Conservation (phyloP, 495 filamentous ascomycete genomes). For the Patellaria atrata region DNA sequence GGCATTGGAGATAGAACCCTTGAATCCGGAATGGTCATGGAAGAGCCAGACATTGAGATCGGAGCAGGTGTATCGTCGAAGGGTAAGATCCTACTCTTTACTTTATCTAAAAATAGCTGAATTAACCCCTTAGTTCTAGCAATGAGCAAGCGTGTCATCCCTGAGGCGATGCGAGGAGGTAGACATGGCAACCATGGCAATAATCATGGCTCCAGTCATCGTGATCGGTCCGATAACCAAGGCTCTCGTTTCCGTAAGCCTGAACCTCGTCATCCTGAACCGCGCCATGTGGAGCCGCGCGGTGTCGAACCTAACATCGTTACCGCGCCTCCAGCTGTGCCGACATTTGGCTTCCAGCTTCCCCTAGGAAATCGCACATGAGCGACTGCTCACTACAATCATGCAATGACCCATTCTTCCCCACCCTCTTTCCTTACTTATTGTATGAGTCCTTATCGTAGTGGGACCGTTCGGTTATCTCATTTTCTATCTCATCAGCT, state of each 20-base stretch:
- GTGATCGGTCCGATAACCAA: constrained; percentile 3
- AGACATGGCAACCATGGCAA: constrained; percentile 35
- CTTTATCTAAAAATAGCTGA: neutral
- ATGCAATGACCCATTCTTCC: no score
- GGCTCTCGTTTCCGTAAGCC: constrained; percentile 24
- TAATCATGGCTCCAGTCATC: constrained; percentile 6
- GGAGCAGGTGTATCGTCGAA: constrained; percentile 94
- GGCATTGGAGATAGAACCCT: constrained; percentile 77
- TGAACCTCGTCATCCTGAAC: constrained; percentile 26
- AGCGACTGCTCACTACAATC: no score
- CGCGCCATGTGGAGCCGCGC: constrained; percentile 30
- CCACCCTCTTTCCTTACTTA: no score
- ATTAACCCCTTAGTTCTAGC: constrained; percentile 30
- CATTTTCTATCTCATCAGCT: no score
- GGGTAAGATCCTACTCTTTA: constrained; percentile 27
- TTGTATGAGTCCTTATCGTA: no score
- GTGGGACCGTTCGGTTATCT: no score
- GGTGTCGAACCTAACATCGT: constrained; percentile 32
- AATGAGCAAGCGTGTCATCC: constrained; percentile 50
- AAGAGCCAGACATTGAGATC: constrained; percentile 98
- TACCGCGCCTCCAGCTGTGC: constrained; percentile 46
- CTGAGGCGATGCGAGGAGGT: constrained; percentile 61
- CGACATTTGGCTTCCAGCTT: constrained; percentile 53
- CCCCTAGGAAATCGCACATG: no score
- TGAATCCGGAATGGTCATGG: constrained; percentile 71